Conservation (phyloP, 441 rosid genomes). For the Eutrema salsugineum region DNA sequence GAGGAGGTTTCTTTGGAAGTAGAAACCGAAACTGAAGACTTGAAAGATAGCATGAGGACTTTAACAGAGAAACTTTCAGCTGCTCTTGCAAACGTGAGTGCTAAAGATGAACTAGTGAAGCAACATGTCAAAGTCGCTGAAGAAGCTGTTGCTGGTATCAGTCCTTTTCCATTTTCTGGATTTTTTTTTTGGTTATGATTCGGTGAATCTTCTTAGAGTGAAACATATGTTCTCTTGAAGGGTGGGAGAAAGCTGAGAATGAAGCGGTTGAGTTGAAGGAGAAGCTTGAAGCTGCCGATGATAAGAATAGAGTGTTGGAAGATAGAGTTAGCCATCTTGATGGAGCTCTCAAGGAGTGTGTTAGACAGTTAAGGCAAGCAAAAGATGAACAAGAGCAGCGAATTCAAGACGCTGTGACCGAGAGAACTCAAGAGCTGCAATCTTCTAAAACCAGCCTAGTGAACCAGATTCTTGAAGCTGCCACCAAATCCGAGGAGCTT, state of each 20-base stretch:
- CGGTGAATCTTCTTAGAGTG: not conserved
- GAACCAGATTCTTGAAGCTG: conserved; percentile 43
- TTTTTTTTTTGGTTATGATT: not conserved
- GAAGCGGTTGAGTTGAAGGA: conserved; percentile 63
- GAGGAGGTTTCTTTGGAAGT: conserved; percentile 51
- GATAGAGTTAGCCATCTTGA: conserved; percentile 80
- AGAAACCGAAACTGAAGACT: conserved; percentile 30
- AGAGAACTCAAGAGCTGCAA: conserved; percentile 56
- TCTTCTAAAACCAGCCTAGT: conserved; percentile 50
- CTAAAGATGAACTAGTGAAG: conserved; percentile 88
- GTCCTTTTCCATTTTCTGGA: not conserved
- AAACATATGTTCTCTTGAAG: conserved; percentile 22
- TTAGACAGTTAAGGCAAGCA: conserved; percentile 79
- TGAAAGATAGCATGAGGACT: conserved; percentile 14
- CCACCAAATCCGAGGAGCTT: conserved; percentile 36
- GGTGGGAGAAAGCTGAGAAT: conserved; percentile 95
- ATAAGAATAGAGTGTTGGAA: conserved; percentile 50
- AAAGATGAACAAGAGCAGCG: conserved; percentile 78
- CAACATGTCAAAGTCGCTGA: conserved; percentile 95
- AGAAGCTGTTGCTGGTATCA: conserved; percentile 94
- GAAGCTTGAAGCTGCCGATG: conserved; percentile 58
- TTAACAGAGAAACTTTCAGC: conserved; percentile 79
- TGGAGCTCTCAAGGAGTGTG: conserved; percentile 94
- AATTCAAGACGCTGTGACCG: conserved; percentile 48
- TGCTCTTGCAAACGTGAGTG: conserved; percentile 79